Base-by-base conservation (phyloP, 1,139 yeast species). In the Suhomyces choctaworum region DNA sequence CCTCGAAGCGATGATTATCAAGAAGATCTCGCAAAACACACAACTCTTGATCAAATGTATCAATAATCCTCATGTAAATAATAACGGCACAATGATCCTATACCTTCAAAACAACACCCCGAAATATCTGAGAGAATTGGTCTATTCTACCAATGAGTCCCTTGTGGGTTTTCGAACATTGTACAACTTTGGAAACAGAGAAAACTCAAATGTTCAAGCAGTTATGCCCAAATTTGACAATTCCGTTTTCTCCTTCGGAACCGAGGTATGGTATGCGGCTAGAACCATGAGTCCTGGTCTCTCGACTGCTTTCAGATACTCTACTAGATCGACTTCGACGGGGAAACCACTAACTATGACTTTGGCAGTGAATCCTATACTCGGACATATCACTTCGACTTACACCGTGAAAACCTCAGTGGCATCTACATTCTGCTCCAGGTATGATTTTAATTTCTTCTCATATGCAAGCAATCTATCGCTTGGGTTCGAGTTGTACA, bases 261-360 rank as follows among this genome's bases (percentile, higher is more conserved):
- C 86, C 6, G 99, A 94, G 58, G 49, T 89, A 8, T 94, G 96
- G 90, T 85, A 86, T 48, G 96, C 96, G 0, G 80, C 90, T 1
- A 60, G 77, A 38, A 81, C 87, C 34, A 82, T 88, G 74, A 82
- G 92, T 44, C 95, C 95, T 0, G 94, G 92, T 0, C 46, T 92
- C 15, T 86, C 96, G 1, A 78, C 95, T 0, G 94, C 95, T 0
- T 60, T 88, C 38, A 66, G 97, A 35, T 92, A 92, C 55, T 78
- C 94, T 1, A 87, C 97, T 0, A 81, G 88, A 42, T 84, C 96
- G 0, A 81, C 95, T 0, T 78, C 84, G 34, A 84, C 95, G 0
- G 95, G 94, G 2, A 84, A 87, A 42, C 98, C 99, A 0, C 60
- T 90, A 43, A 86, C 96, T 0, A 77, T 92, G 76, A 86, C 97